Conservation (phyloP, 2,329 filamentous ascomycete genomes). For the Clonostachys rosea region DNA sequence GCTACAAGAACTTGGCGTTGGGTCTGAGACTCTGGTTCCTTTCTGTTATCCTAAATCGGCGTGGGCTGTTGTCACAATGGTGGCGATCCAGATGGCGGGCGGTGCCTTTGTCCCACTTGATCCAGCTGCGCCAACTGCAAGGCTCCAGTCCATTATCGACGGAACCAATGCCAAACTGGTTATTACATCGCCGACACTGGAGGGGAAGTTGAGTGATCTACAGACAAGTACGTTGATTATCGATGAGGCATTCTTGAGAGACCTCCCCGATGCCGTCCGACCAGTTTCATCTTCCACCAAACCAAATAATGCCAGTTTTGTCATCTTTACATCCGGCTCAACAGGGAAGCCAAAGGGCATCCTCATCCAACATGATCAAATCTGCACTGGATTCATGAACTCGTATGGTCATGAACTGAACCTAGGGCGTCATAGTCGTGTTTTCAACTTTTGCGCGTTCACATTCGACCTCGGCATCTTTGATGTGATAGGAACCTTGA, state of each 20-base stretch:
- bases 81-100: conserved; percentile 18
- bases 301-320: conserved; percentile 5
- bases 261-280: neutral
- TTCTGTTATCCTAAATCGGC: conserved; percentile 17
- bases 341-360: conserved; percentile 5
- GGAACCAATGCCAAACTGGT: conserved; percentile 4
- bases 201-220: neutral
- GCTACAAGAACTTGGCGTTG: neutral
- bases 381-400: neutral
- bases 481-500: neutral
- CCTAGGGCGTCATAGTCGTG: neutral
- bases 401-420: neutral
- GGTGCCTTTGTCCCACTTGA: conserved; percentile 22
- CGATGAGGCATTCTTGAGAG: neutral
- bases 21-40: neutral
- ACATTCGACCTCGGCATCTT: neutral
- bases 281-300: neutral
- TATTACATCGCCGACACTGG: conserved; percentile 4
- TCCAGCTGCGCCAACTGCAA: conserved; percentile 3
- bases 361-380: conserved; percentile 7
- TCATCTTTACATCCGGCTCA: conserved; percentile 5
- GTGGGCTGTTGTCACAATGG: conserved; percentile 15
- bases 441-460: neutral
- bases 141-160: conserved; percentile 1
- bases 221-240: neutral